Conservation (phyloP, 306 rosid species). For the Vicia sativa region DNA sequence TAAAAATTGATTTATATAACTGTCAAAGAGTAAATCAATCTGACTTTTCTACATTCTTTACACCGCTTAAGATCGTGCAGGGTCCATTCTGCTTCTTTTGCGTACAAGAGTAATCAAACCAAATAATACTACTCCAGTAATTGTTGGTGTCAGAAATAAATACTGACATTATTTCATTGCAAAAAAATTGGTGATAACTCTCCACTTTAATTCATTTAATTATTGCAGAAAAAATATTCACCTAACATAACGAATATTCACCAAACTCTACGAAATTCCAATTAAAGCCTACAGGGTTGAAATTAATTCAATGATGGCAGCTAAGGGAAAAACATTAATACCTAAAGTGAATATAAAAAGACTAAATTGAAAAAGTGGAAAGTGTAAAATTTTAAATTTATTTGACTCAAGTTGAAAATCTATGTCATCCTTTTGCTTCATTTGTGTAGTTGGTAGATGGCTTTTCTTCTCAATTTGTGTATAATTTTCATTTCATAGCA, state of each 20-base stretch:
- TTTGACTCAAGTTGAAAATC: constrained; percentile 1
- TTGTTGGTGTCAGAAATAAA: constrained; percentile 16
- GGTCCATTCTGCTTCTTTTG: constrained; percentile 31
- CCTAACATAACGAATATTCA: background rate
- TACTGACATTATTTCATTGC: background rate
- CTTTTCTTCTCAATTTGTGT: constrained; percentile 26
- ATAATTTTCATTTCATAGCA: too few species aligned
- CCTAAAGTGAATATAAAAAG: background rate
- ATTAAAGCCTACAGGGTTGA: constrained; percentile 5
- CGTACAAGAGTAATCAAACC: constrained; percentile 10
- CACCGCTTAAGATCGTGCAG: constrained; percentile 9
- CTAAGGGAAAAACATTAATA: background rate
- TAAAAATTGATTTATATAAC: background rate
- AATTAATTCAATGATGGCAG: background rate
- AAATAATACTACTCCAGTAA: background rate
- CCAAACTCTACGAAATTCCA: background rate
- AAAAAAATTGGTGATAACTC: too few species aligned
- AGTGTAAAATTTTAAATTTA: background rate
- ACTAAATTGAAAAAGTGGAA: constrained; percentile 10
- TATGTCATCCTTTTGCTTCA: constrained; percentile 13
- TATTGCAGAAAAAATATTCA: too few species aligned
- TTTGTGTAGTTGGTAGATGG: constrained; percentile 29
- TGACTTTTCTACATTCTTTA: constrained; percentile 1
- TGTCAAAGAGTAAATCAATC: constrained; percentile 2
- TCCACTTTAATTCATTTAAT: too few species aligned